phyloP scores from a whole-genome alignment of 805 yeast genomes.

The Brettanomyces nanus region DNA sequence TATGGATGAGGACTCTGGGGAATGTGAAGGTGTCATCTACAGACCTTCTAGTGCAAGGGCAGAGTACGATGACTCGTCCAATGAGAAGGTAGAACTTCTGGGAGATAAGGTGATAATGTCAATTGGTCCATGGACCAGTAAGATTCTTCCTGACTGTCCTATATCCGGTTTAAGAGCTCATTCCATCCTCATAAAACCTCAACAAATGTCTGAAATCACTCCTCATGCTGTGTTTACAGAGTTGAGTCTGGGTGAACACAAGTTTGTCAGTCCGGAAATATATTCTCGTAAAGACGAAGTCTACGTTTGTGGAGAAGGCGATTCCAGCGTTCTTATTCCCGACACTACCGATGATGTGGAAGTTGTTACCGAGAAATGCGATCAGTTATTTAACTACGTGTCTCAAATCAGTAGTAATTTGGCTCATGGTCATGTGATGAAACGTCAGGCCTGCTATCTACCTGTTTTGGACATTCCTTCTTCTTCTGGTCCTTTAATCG shows the following conservation, averaged over 20 bases:
- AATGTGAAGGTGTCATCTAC: constrained; percentile 68
- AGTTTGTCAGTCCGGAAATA: constrained; percentile 84
- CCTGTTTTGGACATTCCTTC: constrained; percentile 94
- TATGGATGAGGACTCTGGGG: constrained; percentile 53
- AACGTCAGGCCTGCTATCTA: constrained; percentile 89
- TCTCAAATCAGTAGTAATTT: constrained; percentile 66
- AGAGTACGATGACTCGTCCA: constrained; percentile 22
- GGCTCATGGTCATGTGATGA: constrained; percentile 63
- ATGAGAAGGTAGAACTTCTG: constrained; percentile 35
- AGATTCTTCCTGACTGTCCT: constrained; percentile 85
- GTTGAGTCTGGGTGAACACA: constrained; percentile 55
- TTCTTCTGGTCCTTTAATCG: constrained; percentile 87
- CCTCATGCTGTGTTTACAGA: constrained; percentile 95
- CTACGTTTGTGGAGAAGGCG: constrained; percentile 96
- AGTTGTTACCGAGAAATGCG: constrained; percentile 81
- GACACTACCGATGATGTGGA: constrained; percentile 92
- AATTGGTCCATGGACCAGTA: constrained; percentile 97
- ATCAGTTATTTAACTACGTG: constrained; percentile 74
- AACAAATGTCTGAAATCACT: constrained; percentile 59
- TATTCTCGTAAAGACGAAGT: constrained; percentile 95
- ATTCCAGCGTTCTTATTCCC: constrained; percentile 81
- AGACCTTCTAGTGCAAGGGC: constrained; percentile 30
- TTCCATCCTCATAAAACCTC: constrained; percentile 84
- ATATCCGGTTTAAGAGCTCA: constrained; percentile 92
- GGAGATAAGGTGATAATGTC: constrained; percentile 79